Conservation (phyloP, 306 rosid genomes). For the Betula pendula region DNA sequence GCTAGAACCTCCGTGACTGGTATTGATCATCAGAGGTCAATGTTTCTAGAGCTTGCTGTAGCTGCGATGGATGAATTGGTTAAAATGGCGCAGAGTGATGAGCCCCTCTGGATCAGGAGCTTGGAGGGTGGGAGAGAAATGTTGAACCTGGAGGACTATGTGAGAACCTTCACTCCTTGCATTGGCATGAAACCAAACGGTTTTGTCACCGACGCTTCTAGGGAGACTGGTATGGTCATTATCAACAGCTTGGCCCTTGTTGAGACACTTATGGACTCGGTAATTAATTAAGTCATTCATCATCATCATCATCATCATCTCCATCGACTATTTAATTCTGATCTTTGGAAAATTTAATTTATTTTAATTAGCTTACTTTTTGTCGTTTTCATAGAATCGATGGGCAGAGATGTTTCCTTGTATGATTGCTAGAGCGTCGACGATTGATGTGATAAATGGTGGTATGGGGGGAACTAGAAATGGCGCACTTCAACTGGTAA, state of each 20-base stretch:
- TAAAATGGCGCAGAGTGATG: slow-evolving; percentile 74
- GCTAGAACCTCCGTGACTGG: slow-evolving; percentile 36
- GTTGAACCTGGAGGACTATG: slow-evolving; percentile 75
- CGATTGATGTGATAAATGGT: slow-evolving; percentile 69
- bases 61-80: slow-evolving; percentile 95
- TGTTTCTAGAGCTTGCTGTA: slow-evolving; percentile 89
- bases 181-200: slow-evolving; percentile 82
- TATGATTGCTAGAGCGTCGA: slow-evolving; percentile 72
- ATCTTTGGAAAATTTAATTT: too few species aligned
- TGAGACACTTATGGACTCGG: slow-evolving; percentile 86
- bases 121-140: slow-evolving; percentile 75
- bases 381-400: slow-evolving; percentile 48
- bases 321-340: too few species aligned
- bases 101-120: slow-evolving; percentile 86
- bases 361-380: background rate
- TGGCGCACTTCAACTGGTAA: slow-evolving; percentile 87
- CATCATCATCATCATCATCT: too few species aligned
- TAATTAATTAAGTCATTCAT: too few species aligned
- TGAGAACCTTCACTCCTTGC: slow-evolving; percentile 72
- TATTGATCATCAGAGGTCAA: slow-evolving; percentile 64
- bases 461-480: slow-evolving; percentile 91
- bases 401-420: slow-evolving; percentile 98
- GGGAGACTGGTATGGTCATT: slow-evolving; percentile 85
- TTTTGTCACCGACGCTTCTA: slow-evolving; percentile 75
- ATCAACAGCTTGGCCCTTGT: slow-evolving; percentile 89